These are phyloP conservation scores for Yarrowia sp. DNA, from an alignment of 805 yeast genomes.

Conservation along the genomic window DNA sequence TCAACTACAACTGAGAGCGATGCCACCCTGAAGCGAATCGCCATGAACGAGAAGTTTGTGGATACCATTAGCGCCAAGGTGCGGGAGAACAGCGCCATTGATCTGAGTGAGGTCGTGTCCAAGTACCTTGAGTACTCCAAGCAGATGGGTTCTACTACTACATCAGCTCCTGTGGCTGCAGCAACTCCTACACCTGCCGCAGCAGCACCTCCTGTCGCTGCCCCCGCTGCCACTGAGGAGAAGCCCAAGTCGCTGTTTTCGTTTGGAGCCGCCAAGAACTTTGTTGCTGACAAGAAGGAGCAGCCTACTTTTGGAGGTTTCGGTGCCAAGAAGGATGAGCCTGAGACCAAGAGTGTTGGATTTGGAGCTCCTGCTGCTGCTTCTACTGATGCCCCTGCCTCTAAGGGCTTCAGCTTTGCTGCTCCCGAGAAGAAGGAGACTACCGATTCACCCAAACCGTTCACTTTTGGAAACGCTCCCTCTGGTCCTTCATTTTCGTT, in stretches of 20 bases:
- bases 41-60: slow-evolving; percentile 62
- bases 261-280: slow-evolving; percentile 19
- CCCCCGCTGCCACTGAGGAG: not conserved
- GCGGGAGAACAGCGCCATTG: slow-evolving; percentile 41
- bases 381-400: not conserved
- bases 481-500: slow-evolving; percentile 2
- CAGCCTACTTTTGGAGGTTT: not conserved
- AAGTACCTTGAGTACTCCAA: slow-evolving; percentile 58
- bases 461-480: slow-evolving; percentile 28
- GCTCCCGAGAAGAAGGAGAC: not conserved
- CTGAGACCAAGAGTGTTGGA: too few relatives aligned
- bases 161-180: not conserved
- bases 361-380: not conserved
- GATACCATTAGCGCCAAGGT: slow-evolving; percentile 42
- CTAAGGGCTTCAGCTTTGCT: not conserved
- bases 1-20: not conserved
- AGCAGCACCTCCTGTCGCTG: not conserved
- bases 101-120: slow-evolving; percentile 53
- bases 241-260: slow-evolving; percentile 15
- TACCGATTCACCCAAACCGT: not conserved
- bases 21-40: slow-evolving; percentile 39
- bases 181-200: not conserved
- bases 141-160: slow-evolving; percentile 37
- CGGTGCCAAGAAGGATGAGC: not conserved
- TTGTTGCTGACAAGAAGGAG: not conserved